Base-by-base conservation (phyloP, 1,139 yeast genomes). In the Kluyveromyces sp. region DNA sequence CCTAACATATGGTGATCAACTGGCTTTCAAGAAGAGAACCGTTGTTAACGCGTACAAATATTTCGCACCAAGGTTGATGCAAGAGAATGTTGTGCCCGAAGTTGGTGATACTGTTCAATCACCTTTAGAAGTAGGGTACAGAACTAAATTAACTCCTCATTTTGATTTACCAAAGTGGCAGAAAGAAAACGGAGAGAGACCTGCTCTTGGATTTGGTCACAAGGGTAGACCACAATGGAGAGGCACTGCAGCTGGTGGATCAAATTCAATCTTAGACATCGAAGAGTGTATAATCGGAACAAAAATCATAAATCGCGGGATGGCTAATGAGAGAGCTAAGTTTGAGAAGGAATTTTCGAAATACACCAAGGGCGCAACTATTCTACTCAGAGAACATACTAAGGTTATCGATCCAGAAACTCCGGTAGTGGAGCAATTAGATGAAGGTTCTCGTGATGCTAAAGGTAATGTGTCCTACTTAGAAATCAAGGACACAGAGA, bases 61-160 rank as follows among this genome's bases (percentile, higher is more conserved):
- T 63, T 83, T 87, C 63, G 94, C 96, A 1, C 72, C 73, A 39
- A 60, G 65, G 2, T 64, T 79, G 45, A 55, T 70, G 3, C 63
- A 65, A 2, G 61, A 66, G 7, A 63, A 64, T 0, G 60, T 70
- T 41, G 62, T 84, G 28, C 96, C 96, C 0, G 69, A 60, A 7
- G 71, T 92, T 32, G 73, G 73, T 7, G 67, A 71, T 3, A 90
- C 97, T 0, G 80, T 86, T 41, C 79, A 84, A 3, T 85, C 96
- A 3, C 98, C 98, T 3, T 68, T 79, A 50, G 75, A 81, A 55
- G 86, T 76, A 61, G 73, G 74, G 40, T 92, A 92, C 67, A 73
- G 98, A 62, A 92, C 98, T 0, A 92, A 92, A 61, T 74, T 92
- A 45, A 92, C 98, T 0, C 98, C 98, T 3, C 98, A 92, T 69